These are phyloP conservation scores for Fusarium illudens DNA, from an alignment of 2,329 filamentous ascomycete species.

Conservation along the genomic window DNA sequence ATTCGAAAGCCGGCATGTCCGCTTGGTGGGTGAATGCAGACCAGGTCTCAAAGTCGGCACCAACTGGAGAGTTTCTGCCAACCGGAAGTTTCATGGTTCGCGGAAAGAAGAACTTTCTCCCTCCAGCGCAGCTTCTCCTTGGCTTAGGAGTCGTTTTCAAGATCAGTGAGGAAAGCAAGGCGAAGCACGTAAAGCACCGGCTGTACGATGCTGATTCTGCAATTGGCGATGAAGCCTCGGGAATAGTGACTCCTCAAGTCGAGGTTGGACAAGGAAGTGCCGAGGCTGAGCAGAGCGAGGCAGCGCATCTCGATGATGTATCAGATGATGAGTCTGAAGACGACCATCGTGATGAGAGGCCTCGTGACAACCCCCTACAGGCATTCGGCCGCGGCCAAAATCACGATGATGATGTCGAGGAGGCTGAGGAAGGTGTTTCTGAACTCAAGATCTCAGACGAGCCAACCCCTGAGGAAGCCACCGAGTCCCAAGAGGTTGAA, in stretches of 20 bases:
- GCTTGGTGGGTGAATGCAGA: slow-evolving; percentile 95
- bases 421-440: slow-evolving; percentile 37
- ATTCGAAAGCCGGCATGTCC: slow-evolving; percentile 93
- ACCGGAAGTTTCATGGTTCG: slow-evolving; percentile 81
- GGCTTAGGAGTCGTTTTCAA: slow-evolving; percentile 89
- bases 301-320: slow-evolving; percentile 44
- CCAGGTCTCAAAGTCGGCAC: slow-evolving; percentile 87
- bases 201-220: slow-evolving; percentile 43
- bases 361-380: slow-evolving; percentile 52
- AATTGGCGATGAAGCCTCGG: slow-evolving; percentile 17
- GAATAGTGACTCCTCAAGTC: slow-evolving; percentile 34
- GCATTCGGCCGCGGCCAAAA: slow-evolving; percentile 32
- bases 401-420: slow-evolving; percentile 42
- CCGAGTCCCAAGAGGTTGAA: slow-evolving; percentile 21
- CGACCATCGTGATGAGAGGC: slow-evolving; percentile 40
- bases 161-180: slow-evolving; percentile 87
- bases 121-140: slow-evolving; percentile 85
- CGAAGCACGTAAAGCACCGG: slow-evolving; percentile 77
- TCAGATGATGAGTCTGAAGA: slow-evolving; percentile 47
- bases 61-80: slow-evolving; percentile 80
- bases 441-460: slow-evolving; percentile 41
- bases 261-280: slow-evolving; percentile 34
- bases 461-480: slow-evolving; percentile 38
- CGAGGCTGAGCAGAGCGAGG: slow-evolving; percentile 32
- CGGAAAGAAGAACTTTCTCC: slow-evolving; percentile 90